A percentile compares a stretch with the other conserved stretches of the same genome.
These are phyloP conservation scores for Plasmodium vivax DNA, from an alignment of 169 alveolate species.

Conservation along the genomic window DNA sequence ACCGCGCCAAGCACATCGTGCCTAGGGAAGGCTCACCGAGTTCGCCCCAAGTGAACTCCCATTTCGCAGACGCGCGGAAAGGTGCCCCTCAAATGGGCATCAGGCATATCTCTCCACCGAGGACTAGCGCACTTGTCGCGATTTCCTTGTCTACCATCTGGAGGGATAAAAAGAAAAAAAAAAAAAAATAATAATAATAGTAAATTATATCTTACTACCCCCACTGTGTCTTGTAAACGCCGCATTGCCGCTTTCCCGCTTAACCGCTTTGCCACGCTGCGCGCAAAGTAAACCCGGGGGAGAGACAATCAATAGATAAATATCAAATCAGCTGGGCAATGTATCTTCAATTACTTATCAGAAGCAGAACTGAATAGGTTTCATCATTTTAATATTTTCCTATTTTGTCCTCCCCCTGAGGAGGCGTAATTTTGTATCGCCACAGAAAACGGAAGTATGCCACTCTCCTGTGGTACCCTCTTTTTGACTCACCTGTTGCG, in stretches of 20 bases:
- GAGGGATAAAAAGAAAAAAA: not conserved
- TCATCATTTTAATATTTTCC: slow-evolving; percentile 53
- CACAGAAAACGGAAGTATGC: not conserved
- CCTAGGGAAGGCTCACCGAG: not conserved
- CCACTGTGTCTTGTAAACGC: not conserved
- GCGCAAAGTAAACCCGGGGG: not conserved
- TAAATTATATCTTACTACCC: not conserved
- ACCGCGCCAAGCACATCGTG: not conserved
- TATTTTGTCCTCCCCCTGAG: not conserved
- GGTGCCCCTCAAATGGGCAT: not conserved
- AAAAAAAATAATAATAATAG: no score
- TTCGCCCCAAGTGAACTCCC: not conserved
- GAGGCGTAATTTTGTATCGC: not conserved
- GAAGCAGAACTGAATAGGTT: slow-evolving; percentile 69
- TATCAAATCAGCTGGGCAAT: slow-evolving; percentile 55
- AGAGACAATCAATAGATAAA: slow-evolving; percentile 3
- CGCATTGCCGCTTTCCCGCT: not conserved
- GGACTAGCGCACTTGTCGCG: not conserved
- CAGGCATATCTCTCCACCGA: not conserved
- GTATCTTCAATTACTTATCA: slow-evolving; percentile 39
- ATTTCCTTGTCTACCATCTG: not conserved
- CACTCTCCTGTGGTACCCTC: not conserved
- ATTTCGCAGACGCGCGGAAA: not conserved
- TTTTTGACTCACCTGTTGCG: not conserved
- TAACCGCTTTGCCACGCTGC: not conserved